Evolutionary conservation across 139 green algal species (phyloP).

Genomic region (Asterochloris sp.): DNA sequence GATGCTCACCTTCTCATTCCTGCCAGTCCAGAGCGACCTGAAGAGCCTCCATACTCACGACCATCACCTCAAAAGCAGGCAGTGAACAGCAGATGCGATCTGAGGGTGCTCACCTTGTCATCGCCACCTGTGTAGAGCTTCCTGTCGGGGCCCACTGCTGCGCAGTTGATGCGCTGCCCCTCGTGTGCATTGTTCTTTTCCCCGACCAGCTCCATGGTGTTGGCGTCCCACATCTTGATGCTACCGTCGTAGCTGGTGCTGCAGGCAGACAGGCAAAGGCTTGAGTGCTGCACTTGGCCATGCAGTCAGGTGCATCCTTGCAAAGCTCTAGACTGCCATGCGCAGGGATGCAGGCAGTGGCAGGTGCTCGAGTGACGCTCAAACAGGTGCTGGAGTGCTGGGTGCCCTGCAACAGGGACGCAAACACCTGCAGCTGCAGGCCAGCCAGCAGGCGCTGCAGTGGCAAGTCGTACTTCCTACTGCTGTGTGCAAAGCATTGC

Average conservation of each 20-base stretch:
- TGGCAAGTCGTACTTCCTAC: no score
- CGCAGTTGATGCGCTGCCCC: slow-evolving; percentile 53
- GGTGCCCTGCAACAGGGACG: no score
- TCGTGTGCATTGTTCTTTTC: slow-evolving; percentile 44
- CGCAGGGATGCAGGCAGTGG: no score
- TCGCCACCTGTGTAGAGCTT: slow-evolving; percentile 72
- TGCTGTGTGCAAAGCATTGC: no score
- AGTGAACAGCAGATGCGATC: not conserved
- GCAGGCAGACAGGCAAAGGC: no score
- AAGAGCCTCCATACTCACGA: not conserved
- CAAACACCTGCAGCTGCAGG: no score
- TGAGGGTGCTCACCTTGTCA: slow-evolving; percentile 41
- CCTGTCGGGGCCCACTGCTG: slow-evolving; percentile 39
- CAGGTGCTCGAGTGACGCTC: no score
- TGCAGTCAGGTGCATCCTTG: not conserved
- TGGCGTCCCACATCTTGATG: slow-evolving; percentile 65
- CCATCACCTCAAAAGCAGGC: not conserved
- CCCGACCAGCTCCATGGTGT: slow-evolving; percentile 55
- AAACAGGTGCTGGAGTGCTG: no score
- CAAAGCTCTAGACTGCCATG: no score
- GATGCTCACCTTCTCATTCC: not conserved
- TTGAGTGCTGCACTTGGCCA: no score
- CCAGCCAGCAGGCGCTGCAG: no score
- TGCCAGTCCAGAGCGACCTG: no score
- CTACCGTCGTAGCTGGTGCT: slow-evolving; percentile 48